These are phyloP conservation scores for Bromus sterilis DNA, from an alignment of 176 grass and related monocot species.

Conservation along the genomic window DNA sequence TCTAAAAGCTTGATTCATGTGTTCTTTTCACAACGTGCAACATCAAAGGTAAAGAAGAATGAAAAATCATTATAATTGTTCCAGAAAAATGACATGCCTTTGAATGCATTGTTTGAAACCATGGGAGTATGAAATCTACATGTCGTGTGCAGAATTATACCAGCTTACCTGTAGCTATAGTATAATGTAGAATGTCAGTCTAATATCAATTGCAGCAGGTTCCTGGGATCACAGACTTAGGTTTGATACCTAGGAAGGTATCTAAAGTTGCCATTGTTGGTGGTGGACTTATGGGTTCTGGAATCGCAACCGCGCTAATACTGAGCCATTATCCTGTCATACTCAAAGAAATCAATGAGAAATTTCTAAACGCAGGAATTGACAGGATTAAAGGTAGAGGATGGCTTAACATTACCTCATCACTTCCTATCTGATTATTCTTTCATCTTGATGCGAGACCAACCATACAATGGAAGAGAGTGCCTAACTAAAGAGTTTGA, in stretches of 20 bases:
- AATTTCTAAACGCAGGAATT: slow-evolving; percentile 54
- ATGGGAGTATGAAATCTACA: neutral
- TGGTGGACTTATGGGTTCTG: slow-evolving; percentile 77
- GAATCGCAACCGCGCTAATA: slow-evolving; percentile 83
- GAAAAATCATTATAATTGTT: neutral
- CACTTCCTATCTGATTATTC: neutral
- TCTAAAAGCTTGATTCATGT: slow-evolving; percentile 81
- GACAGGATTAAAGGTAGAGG: slow-evolving; percentile 66
- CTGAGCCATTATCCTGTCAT: slow-evolving; percentile 74
- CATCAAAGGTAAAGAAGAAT: slow-evolving; percentile 56
- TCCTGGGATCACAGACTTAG: slow-evolving; percentile 71
- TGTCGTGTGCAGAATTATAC: neutral
- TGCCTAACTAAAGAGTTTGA: slow-evolving; percentile 12
- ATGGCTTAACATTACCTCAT: neutral
- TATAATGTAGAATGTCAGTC: neutral
- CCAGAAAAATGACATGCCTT: neutral
- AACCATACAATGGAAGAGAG: neutral
- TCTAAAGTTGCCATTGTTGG: slow-evolving; percentile 73
- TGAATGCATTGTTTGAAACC: neutral
- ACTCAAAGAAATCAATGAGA: slow-evolving; percentile 86
- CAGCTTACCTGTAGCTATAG: neutral
- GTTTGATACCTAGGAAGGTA: slow-evolving; percentile 65
- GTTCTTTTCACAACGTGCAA: slow-evolving; percentile 70
- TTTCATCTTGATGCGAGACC: neutral
- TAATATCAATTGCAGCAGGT: slow-evolving; percentile 33